Base-by-base conservation (phyloP, 352 stramenopile species). In the Phytophthora pisi region DNA sequence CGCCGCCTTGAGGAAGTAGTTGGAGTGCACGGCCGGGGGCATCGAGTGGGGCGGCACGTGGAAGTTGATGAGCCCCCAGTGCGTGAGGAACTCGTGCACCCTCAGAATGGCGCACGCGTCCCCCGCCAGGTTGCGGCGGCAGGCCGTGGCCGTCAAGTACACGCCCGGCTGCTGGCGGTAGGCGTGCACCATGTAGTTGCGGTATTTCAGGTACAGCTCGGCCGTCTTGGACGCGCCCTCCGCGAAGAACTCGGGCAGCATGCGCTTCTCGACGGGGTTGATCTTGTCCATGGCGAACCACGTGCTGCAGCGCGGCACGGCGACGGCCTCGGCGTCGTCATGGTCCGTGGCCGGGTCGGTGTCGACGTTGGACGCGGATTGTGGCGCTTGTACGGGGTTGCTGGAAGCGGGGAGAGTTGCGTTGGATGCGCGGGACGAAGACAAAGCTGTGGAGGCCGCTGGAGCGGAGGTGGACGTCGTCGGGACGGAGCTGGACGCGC, bases 51-150 rank as follows among this genome's bases (percentile, higher is more conserved):
- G 84, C 10, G 85, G 85, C 4, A 95, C 88, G 70, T 91, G 75
- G 68, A 90, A 95, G 72, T 95, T 95, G 52, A 95, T 95, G 46
- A 95, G 70, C 1, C 88, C 88, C 88, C 88, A 95, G 65, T 95
- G 88, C 42, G 78, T 90, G 53, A 95, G 66, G 60, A 95, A 95
- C 74, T 95, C 88, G 66, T 93, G 88, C 30, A 95, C 88, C 46
- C 88, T 81, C 62, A 95, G 70, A 59, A 95, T 91, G n/a, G 88
- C 79, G 51, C 88, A 93, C 10, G 82, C 88, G 49, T 95, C 88
- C 10, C 87, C 87, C 6, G 87, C 85, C 38, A 95, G 73, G 56
- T 91, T 92, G 53, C 87, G 85, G 31, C 87, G 87, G 64, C 87
- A 95, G 5, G 87, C 85, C n/a, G 85, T 95, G 28, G 87, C 87